Evolutionary conservation across 2,329 filamentous ascomycete genomes (phyloP).

Genomic region (Neopestalotiopsis rosae): DNA sequence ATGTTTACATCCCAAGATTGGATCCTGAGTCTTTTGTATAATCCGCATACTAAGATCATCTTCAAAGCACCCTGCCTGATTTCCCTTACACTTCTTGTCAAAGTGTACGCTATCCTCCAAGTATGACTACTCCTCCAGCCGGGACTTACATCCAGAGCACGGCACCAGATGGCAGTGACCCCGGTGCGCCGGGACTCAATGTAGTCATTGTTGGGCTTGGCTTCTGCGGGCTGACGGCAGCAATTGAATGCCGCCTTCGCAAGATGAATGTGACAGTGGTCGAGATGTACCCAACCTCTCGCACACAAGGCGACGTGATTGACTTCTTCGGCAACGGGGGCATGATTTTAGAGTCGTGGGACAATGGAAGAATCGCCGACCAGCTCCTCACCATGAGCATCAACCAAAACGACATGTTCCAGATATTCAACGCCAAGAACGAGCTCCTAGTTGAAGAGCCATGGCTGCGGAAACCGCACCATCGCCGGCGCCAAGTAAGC

Average conservation of each 20-base stretch:
- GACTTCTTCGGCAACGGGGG: constrained; percentile 41
- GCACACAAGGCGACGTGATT: constrained; percentile 42
- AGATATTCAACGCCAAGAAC: constrained; percentile 1
- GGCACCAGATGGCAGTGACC: neutral
- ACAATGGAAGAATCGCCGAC: constrained; percentile 41
- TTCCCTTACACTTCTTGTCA: neutral
- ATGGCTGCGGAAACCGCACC: neutral
- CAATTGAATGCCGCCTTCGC: constrained; percentile 17
- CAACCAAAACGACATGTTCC: neutral
- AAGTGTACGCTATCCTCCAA: neutral
- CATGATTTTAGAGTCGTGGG: constrained; percentile 36
- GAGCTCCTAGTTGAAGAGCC: constrained; percentile 2
- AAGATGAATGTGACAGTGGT: constrained; percentile 9
- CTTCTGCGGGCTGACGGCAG: constrained; percentile 9
- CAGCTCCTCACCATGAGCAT: neutral
- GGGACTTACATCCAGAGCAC: neutral
- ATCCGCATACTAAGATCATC: neutral
- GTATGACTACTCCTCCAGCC: neutral
- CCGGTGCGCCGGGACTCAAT: constrained; percentile 4
- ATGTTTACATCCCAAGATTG: neutral
- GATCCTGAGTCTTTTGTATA: neutral
- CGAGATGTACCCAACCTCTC: constrained; percentile 12
- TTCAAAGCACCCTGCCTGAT: neutral
- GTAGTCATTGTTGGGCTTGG: constrained; percentile 12
- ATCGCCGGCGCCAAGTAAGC: constrained; percentile 1